These are phyloP conservation scores for Guadua angustifolia DNA, from an alignment of 176 grass and related monocot genomes.

Conservation along the genomic window DNA sequence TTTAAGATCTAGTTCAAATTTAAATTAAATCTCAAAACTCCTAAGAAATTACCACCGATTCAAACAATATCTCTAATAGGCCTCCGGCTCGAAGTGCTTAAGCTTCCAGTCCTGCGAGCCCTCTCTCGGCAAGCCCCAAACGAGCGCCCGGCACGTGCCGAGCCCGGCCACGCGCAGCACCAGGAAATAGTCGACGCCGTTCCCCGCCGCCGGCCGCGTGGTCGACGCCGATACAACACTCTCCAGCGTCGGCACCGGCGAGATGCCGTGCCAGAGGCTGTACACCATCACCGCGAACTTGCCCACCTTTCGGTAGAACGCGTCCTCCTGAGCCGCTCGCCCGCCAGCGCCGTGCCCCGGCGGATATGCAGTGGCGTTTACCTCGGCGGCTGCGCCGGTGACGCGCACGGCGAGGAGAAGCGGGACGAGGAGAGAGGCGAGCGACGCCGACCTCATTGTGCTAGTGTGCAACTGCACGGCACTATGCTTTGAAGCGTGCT, in stretches of 20 bases:
- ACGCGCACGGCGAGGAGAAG: not conserved
- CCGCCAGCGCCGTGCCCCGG: not conserved
- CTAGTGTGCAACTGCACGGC: no score
- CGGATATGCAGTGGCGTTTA: not conserved
- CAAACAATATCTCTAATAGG: no score
- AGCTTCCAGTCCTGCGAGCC: conserved; percentile 46
- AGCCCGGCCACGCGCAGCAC: conserved; percentile 36
- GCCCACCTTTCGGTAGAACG: conserved; percentile 26
- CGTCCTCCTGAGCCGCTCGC: not conserved
- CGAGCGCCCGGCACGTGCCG: conserved; percentile 39
- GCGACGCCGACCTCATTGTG: not conserved
- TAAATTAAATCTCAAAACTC: no score
- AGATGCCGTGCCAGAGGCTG: conserved; percentile 32
- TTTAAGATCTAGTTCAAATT: no score
- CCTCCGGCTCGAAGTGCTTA: conserved; percentile 22
- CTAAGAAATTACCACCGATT: no score
- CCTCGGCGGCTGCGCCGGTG: not conserved
- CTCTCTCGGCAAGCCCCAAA: conserved; percentile 35
- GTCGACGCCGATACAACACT: conserved; percentile 6
- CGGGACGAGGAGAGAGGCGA: not conserved
- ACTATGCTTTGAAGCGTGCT: not conserved
- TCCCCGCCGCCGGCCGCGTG: not conserved
- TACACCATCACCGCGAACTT: conserved; percentile 45
- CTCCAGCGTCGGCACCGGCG: conserved; percentile 35
- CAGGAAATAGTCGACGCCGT: conserved; percentile 34